A percentile compares a stretch with the other conserved stretches of the same genome.
Conservation (phyloP, 768 basidiomycete genomes). For the Suillus variegatus region DNA sequence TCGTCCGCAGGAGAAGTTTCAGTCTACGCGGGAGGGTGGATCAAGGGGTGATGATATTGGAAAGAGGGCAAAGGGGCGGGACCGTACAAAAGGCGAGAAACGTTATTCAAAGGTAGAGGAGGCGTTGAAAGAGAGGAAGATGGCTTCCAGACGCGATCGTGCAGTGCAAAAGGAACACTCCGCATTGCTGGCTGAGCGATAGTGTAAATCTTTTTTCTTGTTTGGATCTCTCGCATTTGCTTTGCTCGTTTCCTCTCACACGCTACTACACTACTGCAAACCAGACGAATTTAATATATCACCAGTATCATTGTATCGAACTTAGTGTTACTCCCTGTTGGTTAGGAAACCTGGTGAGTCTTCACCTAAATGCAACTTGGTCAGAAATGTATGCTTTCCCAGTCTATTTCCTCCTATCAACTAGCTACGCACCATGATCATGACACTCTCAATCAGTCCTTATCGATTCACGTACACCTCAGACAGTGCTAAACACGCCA, state of each 20-base stretch:
- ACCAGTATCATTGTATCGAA: neutral
- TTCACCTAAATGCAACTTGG: neutral
- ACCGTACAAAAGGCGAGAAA: slow-evolving; percentile 23
- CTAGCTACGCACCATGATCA: neutral
- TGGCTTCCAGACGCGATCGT: slow-evolving; percentile 23
- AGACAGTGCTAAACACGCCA: neutral
- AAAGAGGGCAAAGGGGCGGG: slow-evolving; percentile 40
- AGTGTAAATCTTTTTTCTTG: slow-evolving; percentile 3
- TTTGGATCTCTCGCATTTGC: neutral
- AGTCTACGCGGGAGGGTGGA: slow-evolving; percentile 32
- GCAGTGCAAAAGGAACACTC: slow-evolving; percentile 3
- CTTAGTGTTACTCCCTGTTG: neutral
- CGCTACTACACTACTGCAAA: neutral
- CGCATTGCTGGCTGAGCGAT: slow-evolving; percentile 3
- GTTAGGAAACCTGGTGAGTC: neutral
- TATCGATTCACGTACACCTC: neutral
- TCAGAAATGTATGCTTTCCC: neutral
- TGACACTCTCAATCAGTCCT: neutral
- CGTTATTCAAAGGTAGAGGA: slow-evolving; percentile 31
- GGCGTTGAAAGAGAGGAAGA: slow-evolving; percentile 41
- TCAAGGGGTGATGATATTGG: slow-evolving; percentile 58
- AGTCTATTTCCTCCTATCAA: neutral
- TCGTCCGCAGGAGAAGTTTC: slow-evolving; percentile 62
- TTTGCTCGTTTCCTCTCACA: neutral
- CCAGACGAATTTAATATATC: neutral